phyloP scores from a whole-genome alignment of 805 yeast species.

The Isabelozyma rhagii region DNA sequence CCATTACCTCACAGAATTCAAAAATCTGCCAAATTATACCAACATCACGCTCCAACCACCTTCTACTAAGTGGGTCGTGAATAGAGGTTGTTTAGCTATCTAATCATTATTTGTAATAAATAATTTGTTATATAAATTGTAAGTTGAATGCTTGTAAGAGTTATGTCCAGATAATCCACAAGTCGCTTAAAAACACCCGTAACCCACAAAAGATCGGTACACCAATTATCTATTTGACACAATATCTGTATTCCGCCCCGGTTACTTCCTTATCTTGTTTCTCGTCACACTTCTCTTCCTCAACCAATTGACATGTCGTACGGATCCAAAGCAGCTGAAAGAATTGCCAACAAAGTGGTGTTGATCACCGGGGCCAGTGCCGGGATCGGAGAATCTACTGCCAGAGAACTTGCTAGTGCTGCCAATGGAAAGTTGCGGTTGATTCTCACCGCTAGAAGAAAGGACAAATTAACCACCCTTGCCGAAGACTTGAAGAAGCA shows the following conservation, averaged over 20 bases:
- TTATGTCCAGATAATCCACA: too few relatives aligned
- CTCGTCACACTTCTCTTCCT: background rate
- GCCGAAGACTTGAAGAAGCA: constrained; percentile 43
- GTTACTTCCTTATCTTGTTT: background rate
- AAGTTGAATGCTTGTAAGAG: background rate
- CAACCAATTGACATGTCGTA: constrained; percentile 46
- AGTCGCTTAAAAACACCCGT: too few relatives aligned
- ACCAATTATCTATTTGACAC: background rate
- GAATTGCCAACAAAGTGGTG: constrained; percentile 74
- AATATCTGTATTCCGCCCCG: background rate
- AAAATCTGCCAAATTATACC: constrained; percentile 83
- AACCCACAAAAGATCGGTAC: too few relatives aligned
- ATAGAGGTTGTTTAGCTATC: constrained; percentile 1
- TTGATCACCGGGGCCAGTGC: constrained; percentile 96
- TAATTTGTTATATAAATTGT: constrained; percentile 2
- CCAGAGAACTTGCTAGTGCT: constrained; percentile 77
- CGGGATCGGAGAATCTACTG: constrained; percentile 94
- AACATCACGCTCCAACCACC: constrained; percentile 94
- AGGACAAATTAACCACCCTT: constrained; percentile 53
- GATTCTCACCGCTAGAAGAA: constrained; percentile 76
- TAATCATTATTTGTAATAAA: constrained; percentile 4
- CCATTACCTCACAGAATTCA: constrained; percentile 99
- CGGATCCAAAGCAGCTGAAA: constrained; percentile 72
- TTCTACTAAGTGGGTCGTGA: constrained; percentile 66
- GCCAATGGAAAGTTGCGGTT: constrained; percentile 68